Evolutionary conservation across 2,329 filamentous ascomycete species (phyloP), one percentile per base, ranked within the genome.

Genomic region (Huntiella abstrusa): DNA sequence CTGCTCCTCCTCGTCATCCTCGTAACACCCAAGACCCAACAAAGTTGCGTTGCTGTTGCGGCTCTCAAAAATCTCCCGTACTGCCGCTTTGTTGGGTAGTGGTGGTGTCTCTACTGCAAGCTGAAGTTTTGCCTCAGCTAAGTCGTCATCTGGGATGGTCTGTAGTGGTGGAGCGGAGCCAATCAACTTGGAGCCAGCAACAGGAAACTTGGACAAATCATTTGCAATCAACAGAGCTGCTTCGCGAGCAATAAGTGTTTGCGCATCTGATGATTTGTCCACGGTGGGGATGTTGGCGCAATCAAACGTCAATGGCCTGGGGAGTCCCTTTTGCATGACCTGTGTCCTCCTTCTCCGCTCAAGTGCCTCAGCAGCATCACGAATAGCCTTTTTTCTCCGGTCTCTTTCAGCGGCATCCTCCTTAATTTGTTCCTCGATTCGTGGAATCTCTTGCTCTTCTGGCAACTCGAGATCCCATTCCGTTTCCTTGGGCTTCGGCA

Each of bases 401-500:
- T 96, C 91, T 33, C 83, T 75, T 53, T 87, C 77, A 12, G 83
- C 85, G 4, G 69, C 67, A 52, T 72, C 69, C 53, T 73, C 70
- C 46, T 73, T 72, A 8, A 70, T 55, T 45, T 75, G 68, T 17
- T 70, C 64, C 4, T 62, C 62, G n/a, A 57, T 55, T 33, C 12
- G 17, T 54, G 91, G 83, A 13, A 47, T 19, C 51, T 73, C 66
- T 52, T 81, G 70, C 52, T 94, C 86, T 36, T 92, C 85, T 0
- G 88, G 88, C 33, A 93, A 65, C 58, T 95, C 88, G 40, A 96
- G 75, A 54, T 96, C 91, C 80, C 84, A 96, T 53, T 95, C 87
- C 0, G 77, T 81, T 57, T 94, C 85, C 57, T 93, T 95, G 0
- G 91, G 91, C 57, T 83, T 92, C 1, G 91, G 91, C 12, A 98